These are phyloP conservation scores for Pseudogymnoascus sp. DNA, from an alignment of 2,329 filamentous ascomycete genomes.

Conservation along the genomic window DNA sequence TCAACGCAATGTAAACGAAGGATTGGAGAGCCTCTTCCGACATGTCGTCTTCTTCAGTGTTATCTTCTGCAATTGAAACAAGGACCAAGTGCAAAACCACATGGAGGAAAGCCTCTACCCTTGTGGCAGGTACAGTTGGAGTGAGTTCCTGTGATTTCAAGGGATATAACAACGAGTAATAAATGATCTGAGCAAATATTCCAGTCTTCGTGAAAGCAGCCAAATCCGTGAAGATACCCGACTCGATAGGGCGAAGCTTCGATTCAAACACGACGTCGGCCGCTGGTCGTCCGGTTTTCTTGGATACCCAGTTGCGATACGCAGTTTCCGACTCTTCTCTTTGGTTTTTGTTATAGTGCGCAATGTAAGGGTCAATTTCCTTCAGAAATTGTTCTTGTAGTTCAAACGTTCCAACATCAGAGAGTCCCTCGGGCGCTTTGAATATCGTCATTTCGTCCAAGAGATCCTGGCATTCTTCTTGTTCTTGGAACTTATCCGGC, in stretches of 20 bases:
- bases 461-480: conserved; percentile 79
- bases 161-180: conserved; percentile 79
- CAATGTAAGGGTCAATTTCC: conserved; percentile 89
- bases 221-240: conserved; percentile 71
- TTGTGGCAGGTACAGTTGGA: conserved; percentile 69
- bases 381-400: conserved; percentile 80
- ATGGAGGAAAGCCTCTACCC: conserved; percentile 86
- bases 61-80: conserved; percentile 79
- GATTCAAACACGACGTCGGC: conserved; percentile 91
- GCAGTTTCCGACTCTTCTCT: conserved; percentile 89
- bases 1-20: conserved; percentile 67
- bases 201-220: conserved; percentile 75
- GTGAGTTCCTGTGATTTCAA: conserved; percentile 63
- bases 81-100: conserved; percentile 83
- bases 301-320: conserved; percentile 80
- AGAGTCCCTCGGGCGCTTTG: conserved; percentile 82
- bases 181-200: conserved; percentile 84
- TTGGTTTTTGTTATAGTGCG: conserved; percentile 95
- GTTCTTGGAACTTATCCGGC: conserved; percentile 82
- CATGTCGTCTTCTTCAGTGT: conserved; percentile 49
- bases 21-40: conserved; percentile 49
- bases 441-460: conserved; percentile 84
- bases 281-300: conserved; percentile 72
- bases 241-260: conserved; percentile 66
- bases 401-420: conserved; percentile 91